Evolutionary conservation across 73 alveolate species (phyloP).

Genomic region (Effrenium voratum): DNA sequence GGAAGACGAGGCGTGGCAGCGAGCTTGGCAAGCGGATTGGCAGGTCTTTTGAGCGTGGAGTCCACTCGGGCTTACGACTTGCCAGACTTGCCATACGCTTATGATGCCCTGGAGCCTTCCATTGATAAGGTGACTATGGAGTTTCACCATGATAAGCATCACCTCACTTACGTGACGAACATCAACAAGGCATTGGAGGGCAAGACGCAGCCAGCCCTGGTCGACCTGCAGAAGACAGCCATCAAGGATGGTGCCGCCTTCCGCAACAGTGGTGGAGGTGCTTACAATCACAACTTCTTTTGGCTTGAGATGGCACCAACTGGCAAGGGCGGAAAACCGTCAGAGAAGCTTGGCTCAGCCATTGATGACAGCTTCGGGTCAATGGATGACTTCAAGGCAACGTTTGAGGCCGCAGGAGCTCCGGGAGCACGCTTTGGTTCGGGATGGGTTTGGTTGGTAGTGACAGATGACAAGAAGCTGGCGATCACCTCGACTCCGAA

Average conservation of each 20-base stretch:
- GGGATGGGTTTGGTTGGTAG: constrained; percentile 95
- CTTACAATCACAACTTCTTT: constrained; percentile 95
- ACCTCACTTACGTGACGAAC: constrained; percentile 71
- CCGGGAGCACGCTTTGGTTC: constrained; percentile 95
- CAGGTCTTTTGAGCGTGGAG: constrained; percentile 63
- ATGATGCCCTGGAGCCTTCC: constrained; percentile 95
- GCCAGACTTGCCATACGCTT: constrained; percentile 95
- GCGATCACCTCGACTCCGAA: constrained; percentile 94
- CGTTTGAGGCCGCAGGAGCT: constrained; percentile 75
- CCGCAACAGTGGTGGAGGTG: constrained; percentile 95
- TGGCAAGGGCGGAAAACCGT: constrained; percentile 94
- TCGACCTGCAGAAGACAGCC: constrained; percentile 91
- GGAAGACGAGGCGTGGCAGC: constrained; percentile 64
- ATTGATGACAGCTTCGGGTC: constrained; percentile 94
- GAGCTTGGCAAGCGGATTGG: constrained; percentile 75
- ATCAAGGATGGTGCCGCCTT: constrained; percentile 93
- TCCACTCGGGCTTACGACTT: constrained; percentile 72
- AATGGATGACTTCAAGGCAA: constrained; percentile 94
- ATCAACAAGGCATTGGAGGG: constrained; percentile 89
- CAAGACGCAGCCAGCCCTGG: constrained; percentile 82
- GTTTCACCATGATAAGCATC: constrained; percentile 94
- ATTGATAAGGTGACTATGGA: constrained; percentile 95
- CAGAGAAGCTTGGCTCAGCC: constrained; percentile 92
- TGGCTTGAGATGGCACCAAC: constrained; percentile 95
- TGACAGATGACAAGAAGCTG: constrained; percentile 84